phyloP scores from a whole-genome alignment of 371 early-diverging fungal genomes.

The Actinomucor elegans region DNA sequence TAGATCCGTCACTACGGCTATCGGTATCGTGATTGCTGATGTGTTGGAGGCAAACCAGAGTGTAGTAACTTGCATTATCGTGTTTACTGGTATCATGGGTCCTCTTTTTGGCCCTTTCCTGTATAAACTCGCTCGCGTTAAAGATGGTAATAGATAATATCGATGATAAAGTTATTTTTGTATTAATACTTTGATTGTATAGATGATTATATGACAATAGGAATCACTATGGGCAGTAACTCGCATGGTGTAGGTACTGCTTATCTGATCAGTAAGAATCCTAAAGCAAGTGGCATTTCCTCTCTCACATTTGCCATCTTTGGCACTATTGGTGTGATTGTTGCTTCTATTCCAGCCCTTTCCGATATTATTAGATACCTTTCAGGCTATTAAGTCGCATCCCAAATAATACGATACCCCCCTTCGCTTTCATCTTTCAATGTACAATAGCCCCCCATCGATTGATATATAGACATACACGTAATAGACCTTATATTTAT shows the following conservation, averaged over 20 bases:
- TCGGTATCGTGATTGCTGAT: constrained; percentile 33
- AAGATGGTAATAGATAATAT: constrained; percentile 19
- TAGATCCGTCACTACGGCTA: constrained; percentile 36
- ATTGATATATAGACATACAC: no score
- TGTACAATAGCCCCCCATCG: no score
- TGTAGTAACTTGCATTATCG: constrained; percentile 27
- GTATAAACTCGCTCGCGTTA: constrained; percentile 25
- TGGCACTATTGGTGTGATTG: constrained; percentile 29
- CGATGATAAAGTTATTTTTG: background rate
- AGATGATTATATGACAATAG: constrained; percentile 40
- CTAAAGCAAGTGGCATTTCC: constrained; percentile 29
- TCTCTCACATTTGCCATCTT: constrained; percentile 35
- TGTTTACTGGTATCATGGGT: constrained; percentile 32
- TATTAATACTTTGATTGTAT: background rate
- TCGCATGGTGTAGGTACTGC: constrained; percentile 39
- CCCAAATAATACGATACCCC: no score
- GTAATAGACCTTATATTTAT: no score
- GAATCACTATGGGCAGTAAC: constrained; percentile 32
- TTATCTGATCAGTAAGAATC: constrained; percentile 25
- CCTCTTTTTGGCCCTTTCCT: constrained; percentile 23
- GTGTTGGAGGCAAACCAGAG: constrained; percentile 27
- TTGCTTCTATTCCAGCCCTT: constrained; percentile 29
- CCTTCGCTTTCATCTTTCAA: no score
- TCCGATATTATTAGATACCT: constrained; percentile 11
- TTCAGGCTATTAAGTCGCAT: constrained; percentile 17